These are phyloP conservation scores for Kandelia obovata DNA, from an alignment of 345 rosid species.

Conservation along the genomic window DNA sequence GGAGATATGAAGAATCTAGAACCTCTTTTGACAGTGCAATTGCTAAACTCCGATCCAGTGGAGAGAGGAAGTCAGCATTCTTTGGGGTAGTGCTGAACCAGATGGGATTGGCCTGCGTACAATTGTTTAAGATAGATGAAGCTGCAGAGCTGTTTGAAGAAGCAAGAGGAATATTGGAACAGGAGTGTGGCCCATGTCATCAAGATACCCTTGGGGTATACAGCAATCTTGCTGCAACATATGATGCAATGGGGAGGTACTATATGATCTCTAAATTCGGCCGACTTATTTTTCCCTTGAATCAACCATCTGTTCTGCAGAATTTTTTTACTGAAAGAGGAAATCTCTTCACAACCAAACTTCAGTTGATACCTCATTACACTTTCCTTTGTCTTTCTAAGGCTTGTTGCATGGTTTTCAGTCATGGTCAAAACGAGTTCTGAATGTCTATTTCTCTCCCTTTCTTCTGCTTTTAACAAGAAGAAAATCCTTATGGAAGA, in stretches of 20 bases:
- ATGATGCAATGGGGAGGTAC: constrained; percentile 99
- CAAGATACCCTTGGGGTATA: constrained; percentile 96
- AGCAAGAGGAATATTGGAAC: constrained; percentile 81
- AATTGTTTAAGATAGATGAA: constrained; percentile 92
- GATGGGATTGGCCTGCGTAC: constrained; percentile 98
- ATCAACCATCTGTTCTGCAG: background rate
- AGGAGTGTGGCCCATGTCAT: constrained; percentile 90
- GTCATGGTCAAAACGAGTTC: background rate
- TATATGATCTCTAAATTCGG: background rate
- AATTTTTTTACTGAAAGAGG: background rate
- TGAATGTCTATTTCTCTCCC: background rate
- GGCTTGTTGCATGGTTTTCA: background rate
- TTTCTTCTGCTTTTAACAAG: background rate
- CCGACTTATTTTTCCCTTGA: constrained; percentile 3
- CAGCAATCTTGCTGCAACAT: constrained; percentile 97
- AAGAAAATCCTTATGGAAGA: background rate
- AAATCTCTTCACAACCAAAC: background rate
- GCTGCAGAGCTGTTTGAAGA: constrained; percentile 94
- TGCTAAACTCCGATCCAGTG: constrained; percentile 74
- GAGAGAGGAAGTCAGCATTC: constrained; percentile 94
- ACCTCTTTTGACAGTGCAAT: constrained; percentile 78
- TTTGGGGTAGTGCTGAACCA: constrained; percentile 96
- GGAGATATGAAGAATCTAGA: constrained; percentile 89
- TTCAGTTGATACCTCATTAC: background rate
- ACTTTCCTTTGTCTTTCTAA: background rate